phyloP scores from a whole-genome alignment of 2,329 filamentous ascomycete genomes.

The Fusarium gaditjirri region DNA sequence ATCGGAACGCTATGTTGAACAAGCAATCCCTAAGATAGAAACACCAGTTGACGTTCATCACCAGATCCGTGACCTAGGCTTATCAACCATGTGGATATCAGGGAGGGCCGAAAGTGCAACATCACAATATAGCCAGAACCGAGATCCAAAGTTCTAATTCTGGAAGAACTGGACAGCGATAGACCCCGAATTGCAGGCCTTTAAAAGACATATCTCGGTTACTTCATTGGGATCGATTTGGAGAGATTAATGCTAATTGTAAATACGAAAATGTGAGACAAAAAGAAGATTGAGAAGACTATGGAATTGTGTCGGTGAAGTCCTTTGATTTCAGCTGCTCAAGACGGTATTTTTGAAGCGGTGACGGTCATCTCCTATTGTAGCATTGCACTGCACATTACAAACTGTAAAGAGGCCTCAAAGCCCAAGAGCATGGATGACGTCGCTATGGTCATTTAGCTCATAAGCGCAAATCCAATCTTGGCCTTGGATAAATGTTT shows the following conservation, averaged over 20 bases:
- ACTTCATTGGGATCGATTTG: slow-evolving; percentile 3
- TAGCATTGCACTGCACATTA: not conserved
- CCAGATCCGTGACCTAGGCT: slow-evolving; percentile 25
- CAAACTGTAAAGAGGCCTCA: slow-evolving; percentile 23
- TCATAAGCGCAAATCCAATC: slow-evolving; percentile 30
- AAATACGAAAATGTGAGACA: not conserved
- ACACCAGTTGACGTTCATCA: slow-evolving; percentile 6
- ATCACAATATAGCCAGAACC: slow-evolving; percentile 29
- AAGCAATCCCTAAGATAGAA: slow-evolving; percentile 25
- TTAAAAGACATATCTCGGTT: slow-evolving; percentile 21
- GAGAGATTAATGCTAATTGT: slow-evolving; percentile 9
- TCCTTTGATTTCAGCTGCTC: not conserved
- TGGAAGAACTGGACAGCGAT: slow-evolving; percentile 5
- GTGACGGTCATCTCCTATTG: slow-evolving; percentile 9
- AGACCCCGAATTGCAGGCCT: slow-evolving; percentile 4
- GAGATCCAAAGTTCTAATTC: slow-evolving; percentile 35
- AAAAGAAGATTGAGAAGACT: not conserved
- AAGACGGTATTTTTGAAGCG: slow-evolving; percentile 8
- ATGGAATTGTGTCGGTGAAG: slow-evolving; percentile 9
- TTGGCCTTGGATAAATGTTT: slow-evolving; percentile 23
- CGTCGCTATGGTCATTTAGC: slow-evolving; percentile 23
- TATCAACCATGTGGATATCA: slow-evolving; percentile 19
- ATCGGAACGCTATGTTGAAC: slow-evolving; percentile 10
- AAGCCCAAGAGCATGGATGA: slow-evolving; percentile 16
- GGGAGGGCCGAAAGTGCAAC: slow-evolving; percentile 8